phyloP scores from a whole-genome alignment of 2,329 filamentous ascomycete species.

The Madurella fahalii region DNA sequence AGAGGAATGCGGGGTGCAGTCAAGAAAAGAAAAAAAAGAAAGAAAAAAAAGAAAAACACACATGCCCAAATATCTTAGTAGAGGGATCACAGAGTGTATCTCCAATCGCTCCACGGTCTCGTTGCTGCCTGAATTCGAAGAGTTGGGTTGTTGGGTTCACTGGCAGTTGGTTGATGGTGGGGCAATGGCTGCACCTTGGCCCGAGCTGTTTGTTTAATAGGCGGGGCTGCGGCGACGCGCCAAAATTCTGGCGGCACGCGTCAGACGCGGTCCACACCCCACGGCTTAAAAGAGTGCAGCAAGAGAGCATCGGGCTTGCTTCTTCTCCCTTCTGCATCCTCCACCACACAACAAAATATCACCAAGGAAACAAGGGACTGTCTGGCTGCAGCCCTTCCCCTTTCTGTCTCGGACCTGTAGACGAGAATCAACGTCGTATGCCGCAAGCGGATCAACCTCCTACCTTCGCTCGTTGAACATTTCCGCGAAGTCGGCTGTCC shows the following conservation, averaged over 20 bases:
- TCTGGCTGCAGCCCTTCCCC: slow-evolving; percentile 12
- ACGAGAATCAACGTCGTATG: neutral
- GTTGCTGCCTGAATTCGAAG: slow-evolving; percentile 9
- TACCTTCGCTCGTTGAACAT: neutral
- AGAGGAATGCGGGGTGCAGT: too few species aligned
- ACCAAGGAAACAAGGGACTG: slow-evolving; percentile 4
- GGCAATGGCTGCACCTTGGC: slow-evolving; percentile 4
- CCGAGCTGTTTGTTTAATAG: slow-evolving; percentile 26
- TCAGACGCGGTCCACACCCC: slow-evolving; percentile 24
- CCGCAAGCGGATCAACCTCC: slow-evolving; percentile 1
- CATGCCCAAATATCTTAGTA: too few species aligned
- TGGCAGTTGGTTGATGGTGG: neutral
- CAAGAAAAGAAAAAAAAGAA: too few species aligned
- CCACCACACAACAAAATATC: slow-evolving; percentile 7
- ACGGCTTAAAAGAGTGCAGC: slow-evolving; percentile 22
- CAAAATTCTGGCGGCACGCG: slow-evolving; percentile 22
- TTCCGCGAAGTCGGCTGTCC: slow-evolving; percentile 3
- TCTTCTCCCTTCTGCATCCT: slow-evolving; percentile 19
- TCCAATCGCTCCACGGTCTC: neutral
- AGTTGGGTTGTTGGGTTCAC: too few species aligned
- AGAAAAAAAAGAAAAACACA: too few species aligned
- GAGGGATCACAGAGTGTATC: too few species aligned
- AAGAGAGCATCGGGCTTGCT: slow-evolving; percentile 10
- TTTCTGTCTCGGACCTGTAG: neutral
- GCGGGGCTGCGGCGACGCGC: slow-evolving; percentile 21